Conservation (phyloP, 225 moss, liverwort and hornwort genomes). For the Ulota crispa region DNA sequence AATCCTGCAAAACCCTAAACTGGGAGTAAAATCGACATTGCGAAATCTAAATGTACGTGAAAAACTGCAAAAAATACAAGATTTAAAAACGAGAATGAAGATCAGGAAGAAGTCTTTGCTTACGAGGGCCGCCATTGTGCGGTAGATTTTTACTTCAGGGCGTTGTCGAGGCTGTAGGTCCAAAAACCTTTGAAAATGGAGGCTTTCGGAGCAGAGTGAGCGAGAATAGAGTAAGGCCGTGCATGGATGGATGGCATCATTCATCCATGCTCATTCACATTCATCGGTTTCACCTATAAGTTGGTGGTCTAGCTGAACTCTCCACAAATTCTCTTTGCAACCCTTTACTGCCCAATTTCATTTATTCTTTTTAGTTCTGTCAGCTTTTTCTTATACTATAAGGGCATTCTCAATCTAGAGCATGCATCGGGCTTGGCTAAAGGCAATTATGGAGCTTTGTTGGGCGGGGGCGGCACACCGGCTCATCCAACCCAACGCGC, state of each 20-base stretch:
- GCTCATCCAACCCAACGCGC: no score
- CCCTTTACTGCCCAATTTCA: no score
- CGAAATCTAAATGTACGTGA: not conserved
- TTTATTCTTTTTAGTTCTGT: no score
- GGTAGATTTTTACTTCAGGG: not conserved
- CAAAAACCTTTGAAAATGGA: not conserved
- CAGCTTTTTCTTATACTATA: no score
- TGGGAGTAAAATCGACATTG: not conserved
- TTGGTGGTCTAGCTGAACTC: not conserved
- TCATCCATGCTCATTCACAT: not conserved
- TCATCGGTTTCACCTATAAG: not conserved
- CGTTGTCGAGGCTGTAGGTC: not conserved
- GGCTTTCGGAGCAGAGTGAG: no score
- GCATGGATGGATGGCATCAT: not conserved
- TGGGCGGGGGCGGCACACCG: no score
- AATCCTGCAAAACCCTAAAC: not conserved
- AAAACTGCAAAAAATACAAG: not conserved
- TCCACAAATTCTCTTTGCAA: no score
- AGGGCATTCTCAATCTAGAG: no score
- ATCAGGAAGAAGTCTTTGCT: not conserved
- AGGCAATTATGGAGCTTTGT: no score
- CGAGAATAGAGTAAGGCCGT: not conserved
- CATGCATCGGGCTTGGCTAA: no score
- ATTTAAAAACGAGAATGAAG: no score
- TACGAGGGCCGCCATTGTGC: constrained; percentile 36